Conservation (phyloP, 192 early-diverging fungal species). For the Thamnidium elegans region DNA sequence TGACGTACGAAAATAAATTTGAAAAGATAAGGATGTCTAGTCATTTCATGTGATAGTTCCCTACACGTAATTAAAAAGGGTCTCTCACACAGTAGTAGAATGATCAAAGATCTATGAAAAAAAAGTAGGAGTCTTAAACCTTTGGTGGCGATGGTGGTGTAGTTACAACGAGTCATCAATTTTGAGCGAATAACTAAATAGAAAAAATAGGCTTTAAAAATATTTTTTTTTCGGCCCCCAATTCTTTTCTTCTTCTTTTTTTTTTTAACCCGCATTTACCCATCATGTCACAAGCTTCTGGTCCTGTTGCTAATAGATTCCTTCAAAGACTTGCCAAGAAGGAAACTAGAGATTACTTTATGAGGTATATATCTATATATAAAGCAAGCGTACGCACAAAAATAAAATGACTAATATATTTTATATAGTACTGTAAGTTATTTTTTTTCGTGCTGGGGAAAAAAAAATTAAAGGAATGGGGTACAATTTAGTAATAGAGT, state of each 20-base stretch:
- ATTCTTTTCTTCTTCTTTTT: constrained; percentile 15
- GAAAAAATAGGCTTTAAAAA: background rate
- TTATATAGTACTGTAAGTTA: constrained; percentile 52
- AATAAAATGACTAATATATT: constrained; percentile 15
- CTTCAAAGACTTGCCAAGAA: constrained; percentile 51
- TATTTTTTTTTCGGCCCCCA: background rate
- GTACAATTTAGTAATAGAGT: background rate
- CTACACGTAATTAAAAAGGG: too few relatives aligned
- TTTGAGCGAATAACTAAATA: too few relatives aligned
- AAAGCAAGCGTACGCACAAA: background rate
- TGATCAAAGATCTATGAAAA: too few relatives aligned
- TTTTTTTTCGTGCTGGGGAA: constrained; percentile 1
- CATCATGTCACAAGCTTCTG: constrained; percentile 43
- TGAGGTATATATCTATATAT: constrained; percentile 45
- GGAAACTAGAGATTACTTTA: constrained; percentile 70
- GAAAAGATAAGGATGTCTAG: too few relatives aligned
- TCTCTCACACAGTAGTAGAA: too few relatives aligned
- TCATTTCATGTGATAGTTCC: too few relatives aligned
- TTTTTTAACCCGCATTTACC: constrained; percentile 1
- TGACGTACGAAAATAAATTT: too few relatives aligned
- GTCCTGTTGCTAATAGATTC: constrained; percentile 37
- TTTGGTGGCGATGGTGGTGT: too few relatives aligned
- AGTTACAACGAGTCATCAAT: too few relatives aligned
- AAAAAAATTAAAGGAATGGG: background rate
- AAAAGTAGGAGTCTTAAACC: too few relatives aligned